Evolutionary conservation across 176 grass and related monocot species (phyloP), one percentile per base, ranked within the genome.

Genomic region (Areca catechu): DNA sequence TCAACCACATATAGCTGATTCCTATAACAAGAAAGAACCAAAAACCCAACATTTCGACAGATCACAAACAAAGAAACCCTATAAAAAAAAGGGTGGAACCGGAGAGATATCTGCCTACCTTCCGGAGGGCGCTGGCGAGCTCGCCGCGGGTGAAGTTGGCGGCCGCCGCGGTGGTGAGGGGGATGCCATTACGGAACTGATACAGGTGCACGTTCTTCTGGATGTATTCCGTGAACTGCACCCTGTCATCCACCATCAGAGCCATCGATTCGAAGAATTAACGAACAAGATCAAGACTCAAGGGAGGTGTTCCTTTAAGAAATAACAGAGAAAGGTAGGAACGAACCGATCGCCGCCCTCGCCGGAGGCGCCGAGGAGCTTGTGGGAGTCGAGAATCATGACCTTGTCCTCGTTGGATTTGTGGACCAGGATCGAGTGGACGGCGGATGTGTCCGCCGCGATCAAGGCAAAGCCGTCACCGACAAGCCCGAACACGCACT

Each of bases 171-270:
- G 88, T 98, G 37, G 79, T 80, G 63, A 98, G 94, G 17, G 88
- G 79, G 27, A 93, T 89, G 65, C 80, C 89, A 54, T 98, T 98
- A 61, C 94, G 87, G 79, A 92, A 92, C 74, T 98, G 83, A 63
- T 98, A 89, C 9, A 98, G 78, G 73, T 98, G 94, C 9, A 98
- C 68, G 66, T 98, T 98, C 81, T 98, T 98, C 84, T 98, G 94
- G 57, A 98, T 98, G 84, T 76, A 98, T 76, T 98, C 94, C 19
- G 94, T 98, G 70, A 98, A 98, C 71, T 98, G 94, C 53, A 93
- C 88, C 68, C 94, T 98, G 78, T 62, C 14, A 1, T 30, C 58
- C 59, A 72, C 19, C 24, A 53, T 43, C 34, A 43, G 27, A 43
- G 34, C 9, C 34, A 43, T 43, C 34, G 3, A 43, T 12, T 43